Evolutionary conservation across 2,329 filamentous ascomycete species (phyloP).

Genomic region (Cytospora piceae): DNA sequence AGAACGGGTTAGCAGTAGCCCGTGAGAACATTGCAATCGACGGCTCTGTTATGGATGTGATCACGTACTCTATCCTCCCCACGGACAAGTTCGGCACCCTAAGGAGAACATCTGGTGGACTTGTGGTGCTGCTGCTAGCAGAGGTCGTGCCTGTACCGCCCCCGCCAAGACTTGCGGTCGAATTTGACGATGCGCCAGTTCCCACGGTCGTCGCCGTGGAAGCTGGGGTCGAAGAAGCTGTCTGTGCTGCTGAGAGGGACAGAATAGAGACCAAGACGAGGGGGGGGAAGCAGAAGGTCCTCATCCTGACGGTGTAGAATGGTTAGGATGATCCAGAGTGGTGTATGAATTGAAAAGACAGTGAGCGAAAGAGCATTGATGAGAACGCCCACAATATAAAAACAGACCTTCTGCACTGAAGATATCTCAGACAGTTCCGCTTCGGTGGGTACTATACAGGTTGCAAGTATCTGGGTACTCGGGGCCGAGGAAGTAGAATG

Average conservation of each 20-base stretch:
- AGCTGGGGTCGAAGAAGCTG: conserved; percentile 36
- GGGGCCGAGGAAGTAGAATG: background rate
- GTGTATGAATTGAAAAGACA: background rate
- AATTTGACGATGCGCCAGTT: conserved; percentile 28
- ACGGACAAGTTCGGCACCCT: conserved; percentile 62
- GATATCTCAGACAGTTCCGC: background rate
- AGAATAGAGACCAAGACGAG: conserved; percentile 40
- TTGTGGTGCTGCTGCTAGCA: conserved; percentile 34
- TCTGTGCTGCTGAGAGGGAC: conserved; percentile 40
- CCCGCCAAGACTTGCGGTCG: conserved; percentile 31
- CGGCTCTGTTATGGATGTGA: too few relatives aligned
- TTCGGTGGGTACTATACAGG: background rate
- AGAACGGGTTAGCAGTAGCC: background rate
- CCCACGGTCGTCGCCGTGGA: conserved; percentile 23
- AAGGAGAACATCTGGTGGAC: conserved; percentile 60
- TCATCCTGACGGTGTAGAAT: conserved; percentile 29
- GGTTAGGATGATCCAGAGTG: background rate
- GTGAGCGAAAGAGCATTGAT: conserved; percentile 2
- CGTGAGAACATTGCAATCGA: background rate
- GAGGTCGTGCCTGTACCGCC: conserved; percentile 33
- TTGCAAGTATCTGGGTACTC: background rate
- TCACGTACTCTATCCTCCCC: conserved; percentile 53
- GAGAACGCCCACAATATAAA: background rate
- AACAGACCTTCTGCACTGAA: conserved; percentile 14
- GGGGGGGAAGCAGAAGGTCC: conserved; percentile 31